phyloP scores from a whole-genome alignment of 1,284 basidiomycete genomes.

The Cryptococcus wingfieldii region DNA sequence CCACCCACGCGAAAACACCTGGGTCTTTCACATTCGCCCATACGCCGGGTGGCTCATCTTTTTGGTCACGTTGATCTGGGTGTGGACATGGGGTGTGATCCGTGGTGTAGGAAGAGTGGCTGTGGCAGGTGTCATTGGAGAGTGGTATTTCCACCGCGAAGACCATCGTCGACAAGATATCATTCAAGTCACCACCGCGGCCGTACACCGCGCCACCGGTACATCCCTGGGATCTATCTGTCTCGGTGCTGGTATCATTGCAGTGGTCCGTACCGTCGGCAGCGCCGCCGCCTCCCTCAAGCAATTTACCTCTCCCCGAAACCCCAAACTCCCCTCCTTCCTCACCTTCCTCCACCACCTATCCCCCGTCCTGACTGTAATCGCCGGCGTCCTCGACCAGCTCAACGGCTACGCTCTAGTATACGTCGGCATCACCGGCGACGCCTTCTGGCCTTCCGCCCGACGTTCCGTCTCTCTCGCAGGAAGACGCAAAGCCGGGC shows the following conservation, averaged over 20 bases:
- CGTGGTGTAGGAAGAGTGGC: constrained; percentile 74
- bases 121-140: constrained; percentile 76
- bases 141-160: constrained; percentile 85
- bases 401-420: constrained; percentile 77
- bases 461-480: constrained; percentile 57
- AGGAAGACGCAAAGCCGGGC: constrained; percentile 40
- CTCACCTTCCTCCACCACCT: constrained; percentile 15
- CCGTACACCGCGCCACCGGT: constrained; percentile 70
- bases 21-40: constrained; percentile 69
- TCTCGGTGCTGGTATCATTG: constrained; percentile 70
- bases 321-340: constrained; percentile 37
- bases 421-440: constrained; percentile 80
- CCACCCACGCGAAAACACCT: constrained; percentile 44
- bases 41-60: constrained; percentile 80
- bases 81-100: constrained; percentile 87
- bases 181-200: constrained; percentile 64
- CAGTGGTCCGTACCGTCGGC: constrained; percentile 56
- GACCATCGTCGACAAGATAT: constrained; percentile 53
- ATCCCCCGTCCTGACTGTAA: constrained; percentile 46
- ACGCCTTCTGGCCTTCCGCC: constrained; percentile 73
- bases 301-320: constrained; percentile 33
- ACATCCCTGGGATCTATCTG: constrained; percentile 75
- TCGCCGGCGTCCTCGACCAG: constrained; percentile 64
- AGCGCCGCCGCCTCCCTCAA: constrained; percentile 37
- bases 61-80: constrained; percentile 65